Evolutionary conservation across 179 eudicot genomes (phyloP), one percentile per base, ranked within the genome.

Genomic region (Silene noctiflora): DNA sequence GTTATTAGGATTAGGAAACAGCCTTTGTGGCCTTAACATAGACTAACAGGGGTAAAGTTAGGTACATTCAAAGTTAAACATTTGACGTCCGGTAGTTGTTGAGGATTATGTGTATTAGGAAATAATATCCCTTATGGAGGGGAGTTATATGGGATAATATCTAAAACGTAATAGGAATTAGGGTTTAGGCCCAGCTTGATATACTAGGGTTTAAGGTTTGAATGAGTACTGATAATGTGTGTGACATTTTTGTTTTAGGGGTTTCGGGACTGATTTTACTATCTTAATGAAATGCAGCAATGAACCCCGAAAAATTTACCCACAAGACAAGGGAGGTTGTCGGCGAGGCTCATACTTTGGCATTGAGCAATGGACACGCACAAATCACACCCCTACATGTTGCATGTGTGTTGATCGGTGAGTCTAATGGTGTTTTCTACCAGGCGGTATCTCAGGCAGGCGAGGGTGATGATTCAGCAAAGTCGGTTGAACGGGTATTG

Each of bases 361-460:
- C 97, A 7, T 25, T 80, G 79, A 81, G 66, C 74, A 76, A 83
- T n/a, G 90, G 92, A 0, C 94, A 91, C 63, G 88, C 84, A 0
- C 96, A 92, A 58, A 74, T 92, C 78, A 92, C 96, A 0, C 97
- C 96, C 1, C 86, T 91, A 3, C 97, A 92, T 76, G 72, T 91
- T 1, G 94, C 92, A 0, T 73, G 73, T 20, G 84, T 84, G 1
- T 68, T 92, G 33, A 76, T 88, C 3, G 78, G 86, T 3, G 96
- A 89, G 42, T 82, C 84, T 0, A 83, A 77, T 63, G 97, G 92
- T 21, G 85, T 92, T 19, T 84, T 92, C 74, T 78, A 84, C 16
- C 97, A 92, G 83, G 94, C 96, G 0, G 21, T 91, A 1, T 76
- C 78, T 20, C 85, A 82, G 72, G 91, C 90, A 3, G 85, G 86